phyloP scores from a whole-genome alignment of 805 yeast species.

The Hanseniaspora guilliermondii region DNA sequence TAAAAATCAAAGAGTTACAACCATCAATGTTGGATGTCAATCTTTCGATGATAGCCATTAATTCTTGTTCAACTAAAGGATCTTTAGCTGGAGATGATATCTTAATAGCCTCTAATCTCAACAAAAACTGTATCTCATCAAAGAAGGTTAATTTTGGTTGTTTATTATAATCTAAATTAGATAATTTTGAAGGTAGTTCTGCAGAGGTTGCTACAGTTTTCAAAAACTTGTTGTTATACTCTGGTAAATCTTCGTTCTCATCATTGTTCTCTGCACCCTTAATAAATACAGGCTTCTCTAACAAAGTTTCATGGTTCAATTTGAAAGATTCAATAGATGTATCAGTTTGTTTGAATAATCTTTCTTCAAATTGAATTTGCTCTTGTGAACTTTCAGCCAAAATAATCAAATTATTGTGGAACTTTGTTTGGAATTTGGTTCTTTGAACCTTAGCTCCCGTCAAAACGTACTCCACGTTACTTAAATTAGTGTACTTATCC shows the following conservation, averaged over 20 bases:
- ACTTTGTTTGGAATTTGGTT: constrained; percentile 65
- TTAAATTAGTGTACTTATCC: constrained; percentile 42
- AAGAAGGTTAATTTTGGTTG: constrained; percentile 62
- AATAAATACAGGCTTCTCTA: constrained; percentile 66
- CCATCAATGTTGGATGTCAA: constrained; percentile 39
- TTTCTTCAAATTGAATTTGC: constrained; percentile 16
- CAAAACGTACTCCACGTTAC: constrained; percentile 49
- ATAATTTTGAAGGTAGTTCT: constrained; percentile 46
- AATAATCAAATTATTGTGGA: constrained; percentile 62
- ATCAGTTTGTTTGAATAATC: neutral
- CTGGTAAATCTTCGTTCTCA: constrained; percentile 30
- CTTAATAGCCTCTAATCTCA: constrained; percentile 50
- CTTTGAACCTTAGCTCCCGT: constrained; percentile 84
- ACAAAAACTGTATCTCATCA: constrained; percentile 62
- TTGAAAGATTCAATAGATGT: constrained; percentile 35
- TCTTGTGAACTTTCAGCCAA: constrained; percentile 44
- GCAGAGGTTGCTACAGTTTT: constrained; percentile 54
- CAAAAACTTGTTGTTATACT: constrained; percentile 35
- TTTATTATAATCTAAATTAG: constrained; percentile 57
- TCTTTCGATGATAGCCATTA: constrained; percentile 63
- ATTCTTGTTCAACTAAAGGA: constrained; percentile 65
- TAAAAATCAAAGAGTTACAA: constrained; percentile 62
- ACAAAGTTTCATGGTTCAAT: constrained; percentile 61
- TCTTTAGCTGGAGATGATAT: constrained; percentile 63
- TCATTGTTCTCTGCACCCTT: constrained; percentile 37